Evolutionary conservation across 2,329 filamentous ascomycete species (phyloP).

Genomic region (Leptographium flavum): DNA sequence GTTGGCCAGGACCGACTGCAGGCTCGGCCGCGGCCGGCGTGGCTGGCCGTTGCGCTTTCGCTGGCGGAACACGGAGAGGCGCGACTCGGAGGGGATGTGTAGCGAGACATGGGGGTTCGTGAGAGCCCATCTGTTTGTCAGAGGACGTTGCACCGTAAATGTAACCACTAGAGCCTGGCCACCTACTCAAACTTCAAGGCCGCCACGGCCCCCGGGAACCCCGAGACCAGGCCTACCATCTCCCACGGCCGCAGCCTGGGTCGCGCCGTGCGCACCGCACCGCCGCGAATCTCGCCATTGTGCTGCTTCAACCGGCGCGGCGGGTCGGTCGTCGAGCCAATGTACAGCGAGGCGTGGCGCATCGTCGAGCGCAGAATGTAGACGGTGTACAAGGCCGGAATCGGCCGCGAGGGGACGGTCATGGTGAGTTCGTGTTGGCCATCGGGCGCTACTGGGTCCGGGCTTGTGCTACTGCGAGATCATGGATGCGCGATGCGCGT

Average conservation of each 20-base stretch:
- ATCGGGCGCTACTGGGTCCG: no score
- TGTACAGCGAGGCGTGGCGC: constrained; percentile 58
- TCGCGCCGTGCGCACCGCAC: constrained; percentile 62
- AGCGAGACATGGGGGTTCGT: constrained; percentile 70
- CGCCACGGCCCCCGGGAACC: constrained; percentile 75
- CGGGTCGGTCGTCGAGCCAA: constrained; percentile 85
- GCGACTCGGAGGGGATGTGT: constrained; percentile 54
- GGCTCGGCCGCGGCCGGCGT: constrained; percentile 40
- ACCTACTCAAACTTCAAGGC: constrained; percentile 89
- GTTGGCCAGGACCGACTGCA: constrained; percentile 62
- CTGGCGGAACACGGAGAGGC: constrained; percentile 38
- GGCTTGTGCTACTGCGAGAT: no score
- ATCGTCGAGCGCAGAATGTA: constrained; percentile 81
- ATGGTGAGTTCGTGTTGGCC: constrained; percentile 17
- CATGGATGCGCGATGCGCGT: no score
- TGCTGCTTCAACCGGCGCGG: constrained; percentile 76
- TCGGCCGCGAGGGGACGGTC: constrained; percentile 34
- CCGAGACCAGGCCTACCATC: constrained; percentile 73
- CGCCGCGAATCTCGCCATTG: constrained; percentile 72
- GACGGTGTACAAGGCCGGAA: constrained; percentile 85
- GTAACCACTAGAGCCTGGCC: not conserved
- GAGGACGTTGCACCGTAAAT: not conserved
- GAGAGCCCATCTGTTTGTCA: constrained; percentile 95
- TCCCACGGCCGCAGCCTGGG: constrained; percentile 69
- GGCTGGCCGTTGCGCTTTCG: constrained; percentile 39